Evolutionary conservation across 1,284 basidiomycete species (phyloP).

Genomic region (Cerioporus squamosus): DNA sequence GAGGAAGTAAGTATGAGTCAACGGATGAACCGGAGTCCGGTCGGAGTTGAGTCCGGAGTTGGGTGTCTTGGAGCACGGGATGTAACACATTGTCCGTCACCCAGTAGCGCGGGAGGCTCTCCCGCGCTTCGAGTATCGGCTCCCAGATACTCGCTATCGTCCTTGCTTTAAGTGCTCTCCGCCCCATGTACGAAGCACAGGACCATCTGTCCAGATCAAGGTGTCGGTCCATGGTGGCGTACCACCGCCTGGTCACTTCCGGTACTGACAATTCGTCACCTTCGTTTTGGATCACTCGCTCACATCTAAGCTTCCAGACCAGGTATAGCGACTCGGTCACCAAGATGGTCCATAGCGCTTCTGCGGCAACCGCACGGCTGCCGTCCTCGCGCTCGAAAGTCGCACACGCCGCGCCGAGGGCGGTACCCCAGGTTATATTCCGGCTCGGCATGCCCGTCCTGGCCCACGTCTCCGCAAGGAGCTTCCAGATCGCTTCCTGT

Average conservation of each 20-base stretch:
- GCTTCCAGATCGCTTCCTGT: constrained; percentile 29
- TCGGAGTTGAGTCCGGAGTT: no score
- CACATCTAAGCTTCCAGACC: constrained; percentile 36
- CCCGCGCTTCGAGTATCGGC: background rate
- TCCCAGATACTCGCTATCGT: constrained; percentile 7
- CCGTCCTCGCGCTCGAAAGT: background rate
- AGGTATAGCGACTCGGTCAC: constrained; percentile 34
- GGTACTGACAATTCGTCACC: background rate
- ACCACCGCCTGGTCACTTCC: constrained; percentile 17
- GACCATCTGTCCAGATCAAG: constrained; percentile 9
- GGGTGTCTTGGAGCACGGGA: no score
- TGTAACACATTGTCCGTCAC: background rate
- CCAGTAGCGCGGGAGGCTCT: constrained; percentile 7
- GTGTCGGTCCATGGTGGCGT: background rate
- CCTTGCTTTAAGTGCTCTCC: background rate
- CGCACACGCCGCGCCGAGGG: constrained; percentile 1
- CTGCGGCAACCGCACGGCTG: background rate
- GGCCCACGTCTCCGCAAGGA: constrained; percentile 22
- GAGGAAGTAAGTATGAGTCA: no score
- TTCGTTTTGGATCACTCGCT: constrained; percentile 24
- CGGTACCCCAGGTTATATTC: constrained; percentile 9
- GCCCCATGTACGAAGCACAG: background rate
- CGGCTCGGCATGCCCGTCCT: constrained; percentile 12
- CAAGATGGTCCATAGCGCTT: constrained; percentile 33
- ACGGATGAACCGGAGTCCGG: no score